A percentile compares a stretch with the other conserved stretches of the same genome.
Conservation (phyloP, 2,329 filamentous ascomycete genomes). For the Arthrobotrys pseudoclavata region DNA sequence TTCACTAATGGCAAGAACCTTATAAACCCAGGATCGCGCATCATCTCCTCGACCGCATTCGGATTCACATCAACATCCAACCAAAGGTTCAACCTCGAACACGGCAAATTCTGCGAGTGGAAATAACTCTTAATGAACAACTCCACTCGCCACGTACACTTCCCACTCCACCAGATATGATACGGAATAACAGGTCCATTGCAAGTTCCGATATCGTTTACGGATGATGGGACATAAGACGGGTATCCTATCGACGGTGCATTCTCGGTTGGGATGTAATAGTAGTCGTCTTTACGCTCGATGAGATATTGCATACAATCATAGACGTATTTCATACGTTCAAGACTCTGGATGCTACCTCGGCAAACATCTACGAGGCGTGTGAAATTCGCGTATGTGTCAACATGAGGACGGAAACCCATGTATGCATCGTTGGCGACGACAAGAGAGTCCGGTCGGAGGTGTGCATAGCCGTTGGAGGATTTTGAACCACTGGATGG, state of each 20-base stretch:
- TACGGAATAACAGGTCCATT: conserved; percentile 72
- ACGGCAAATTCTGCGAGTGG: conserved; percentile 72
- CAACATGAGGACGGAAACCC: conserved; percentile 70
- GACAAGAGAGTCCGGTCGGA: conserved; percentile 70
- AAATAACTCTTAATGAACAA: conserved; percentile 73
- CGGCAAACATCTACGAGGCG: conserved; percentile 71
- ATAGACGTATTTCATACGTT: conserved; percentile 72
- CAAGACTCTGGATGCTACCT: conserved; percentile 70
- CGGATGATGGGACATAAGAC: conserved; percentile 64
- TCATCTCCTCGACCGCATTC: conserved; percentile 70
- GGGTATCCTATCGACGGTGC: conserved; percentile 65
- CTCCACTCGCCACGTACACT: conserved; percentile 72
- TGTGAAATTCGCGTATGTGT: conserved; percentile 71
- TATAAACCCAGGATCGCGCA: conserved; percentile 70
- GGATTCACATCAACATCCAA: conserved; percentile 71
- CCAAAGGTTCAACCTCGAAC: conserved; percentile 71
- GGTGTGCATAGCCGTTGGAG: conserved; percentile 67
- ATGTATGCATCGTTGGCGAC: conserved; percentile 70
- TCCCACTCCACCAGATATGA: conserved; percentile 73
- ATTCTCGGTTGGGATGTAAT: conserved; percentile 65
- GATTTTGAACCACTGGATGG: conserved; percentile 66
- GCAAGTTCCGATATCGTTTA: conserved; percentile 69
- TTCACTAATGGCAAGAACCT: conserved; percentile 71
- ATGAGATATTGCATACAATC: conserved; percentile 71
- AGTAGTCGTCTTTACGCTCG: conserved; percentile 70